Percentiles rank a stretch among this genome's conserved stretches.
Evolutionary conservation across 1,139 yeast species (phyloP).

Genomic region (Kurtzmaniella quercitrusa): DNA sequence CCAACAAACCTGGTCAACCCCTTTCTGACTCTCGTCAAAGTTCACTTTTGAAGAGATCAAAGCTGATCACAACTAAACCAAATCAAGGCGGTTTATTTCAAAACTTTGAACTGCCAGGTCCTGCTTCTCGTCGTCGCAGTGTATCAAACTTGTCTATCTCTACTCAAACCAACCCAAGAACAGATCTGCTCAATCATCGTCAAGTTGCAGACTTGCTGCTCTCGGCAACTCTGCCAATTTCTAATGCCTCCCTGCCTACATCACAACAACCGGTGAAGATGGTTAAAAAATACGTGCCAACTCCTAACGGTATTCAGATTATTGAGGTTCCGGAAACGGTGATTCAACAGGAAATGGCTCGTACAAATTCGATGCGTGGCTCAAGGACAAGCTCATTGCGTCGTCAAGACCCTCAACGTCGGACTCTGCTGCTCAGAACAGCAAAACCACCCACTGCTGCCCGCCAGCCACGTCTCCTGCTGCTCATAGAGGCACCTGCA

Average conservation of each 20-base stretch:
- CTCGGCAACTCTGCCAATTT: slow-evolving; percentile 12
- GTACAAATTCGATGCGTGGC: slow-evolving; percentile 40
- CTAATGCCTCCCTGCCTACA: slow-evolving; percentile 11
- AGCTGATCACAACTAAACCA: slow-evolving; percentile 7
- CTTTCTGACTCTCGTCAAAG: slow-evolving; percentile 1
- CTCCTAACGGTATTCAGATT: slow-evolving; percentile 46
- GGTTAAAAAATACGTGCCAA: slow-evolving; percentile 47
- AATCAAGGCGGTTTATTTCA: slow-evolving; percentile 3
- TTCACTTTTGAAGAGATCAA: slow-evolving; percentile 7
- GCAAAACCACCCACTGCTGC: neutral
- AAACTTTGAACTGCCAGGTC: slow-evolving; percentile 2
- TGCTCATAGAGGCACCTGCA: neutral
- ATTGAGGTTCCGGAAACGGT: slow-evolving; percentile 43
- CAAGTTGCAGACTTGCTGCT: slow-evolving; percentile 1
- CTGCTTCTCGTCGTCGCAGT: slow-evolving; percentile 5
- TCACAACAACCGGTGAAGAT: slow-evolving; percentile 21
- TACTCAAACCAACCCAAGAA: slow-evolving; percentile 9
- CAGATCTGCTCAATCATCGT: slow-evolving; percentile 1
- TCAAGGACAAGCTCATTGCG: slow-evolving; percentile 10
- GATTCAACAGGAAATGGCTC: slow-evolving; percentile 35
- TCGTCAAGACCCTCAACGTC: slow-evolving; percentile 4
- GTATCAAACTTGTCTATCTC: slow-evolving; percentile 1
- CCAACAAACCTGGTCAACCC: neutral
- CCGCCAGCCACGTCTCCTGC: slow-evolving; percentile 1
- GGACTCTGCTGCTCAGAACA: neutral